phyloP scores from a whole-genome alignment of 2,329 filamentous ascomycete genomes.

The Aspergillus latus region DNA sequence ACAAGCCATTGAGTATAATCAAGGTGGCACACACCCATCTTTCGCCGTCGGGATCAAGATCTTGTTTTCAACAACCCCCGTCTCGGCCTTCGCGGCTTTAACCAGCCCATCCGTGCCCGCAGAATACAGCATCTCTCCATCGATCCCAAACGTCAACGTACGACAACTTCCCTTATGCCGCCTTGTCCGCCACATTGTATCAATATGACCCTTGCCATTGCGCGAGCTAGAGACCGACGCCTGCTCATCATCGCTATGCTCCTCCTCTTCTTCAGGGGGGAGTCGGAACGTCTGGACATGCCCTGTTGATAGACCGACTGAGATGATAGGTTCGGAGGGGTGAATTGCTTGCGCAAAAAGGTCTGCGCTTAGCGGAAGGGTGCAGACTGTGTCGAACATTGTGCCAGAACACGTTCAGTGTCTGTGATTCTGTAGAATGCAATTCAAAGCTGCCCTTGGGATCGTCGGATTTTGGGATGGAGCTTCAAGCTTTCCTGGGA shows the following conservation, averaged over 20 bases:
- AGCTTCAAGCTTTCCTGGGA: conserved; percentile 10
- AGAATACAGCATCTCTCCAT: conserved; percentile 67
- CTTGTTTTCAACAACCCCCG: conserved; percentile 73
- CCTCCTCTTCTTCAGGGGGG: conserved; percentile 38
- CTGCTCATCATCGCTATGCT: conserved; percentile 46
- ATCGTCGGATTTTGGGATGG: conserved; percentile 1
- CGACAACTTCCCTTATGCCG: conserved; percentile 94
- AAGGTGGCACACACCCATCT: conserved; percentile 40
- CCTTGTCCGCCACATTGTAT: conserved; percentile 80
- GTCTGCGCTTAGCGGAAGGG: conserved; percentile 79
- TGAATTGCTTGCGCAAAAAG: conserved; percentile 88
- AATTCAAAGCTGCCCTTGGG: not conserved
- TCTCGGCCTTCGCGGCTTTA: conserved; percentile 59
- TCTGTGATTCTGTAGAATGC: not conserved
- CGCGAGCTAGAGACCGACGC: conserved; percentile 45
- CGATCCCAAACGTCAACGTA: conserved; percentile 72
- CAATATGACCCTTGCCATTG: conserved; percentile 71
- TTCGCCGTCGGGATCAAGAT: conserved; percentile 64
- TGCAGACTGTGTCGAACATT: conserved; percentile 93
- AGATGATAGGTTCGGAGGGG: conserved; percentile 77
- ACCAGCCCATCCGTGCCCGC: conserved; percentile 64
- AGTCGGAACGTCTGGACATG: conserved; percentile 84
- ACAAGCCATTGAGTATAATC: not conserved
- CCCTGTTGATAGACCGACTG: conserved; percentile 79
- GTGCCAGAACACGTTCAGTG: conserved; percentile 10